Percentiles rank a stretch among this genome's conserved stretches.
Conservation (phyloP, 1,139 yeast genomes). For the Saccharomyces pastorianus region DNA sequence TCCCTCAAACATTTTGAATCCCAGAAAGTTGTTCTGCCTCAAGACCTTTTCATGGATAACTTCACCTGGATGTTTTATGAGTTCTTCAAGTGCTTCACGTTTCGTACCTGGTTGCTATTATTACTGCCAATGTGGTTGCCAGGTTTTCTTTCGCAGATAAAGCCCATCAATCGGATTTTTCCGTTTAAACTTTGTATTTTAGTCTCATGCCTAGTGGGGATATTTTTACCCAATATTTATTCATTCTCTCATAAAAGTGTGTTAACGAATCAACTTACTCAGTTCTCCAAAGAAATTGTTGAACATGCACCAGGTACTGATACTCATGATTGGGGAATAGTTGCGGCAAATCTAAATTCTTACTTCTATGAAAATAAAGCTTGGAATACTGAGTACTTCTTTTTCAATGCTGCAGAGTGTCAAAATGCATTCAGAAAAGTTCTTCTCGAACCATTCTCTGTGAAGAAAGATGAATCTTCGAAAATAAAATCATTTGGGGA, state of each 20-base stretch:
- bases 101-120: neutral
- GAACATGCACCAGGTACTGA: neutral
- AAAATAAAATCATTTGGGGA: neutral
- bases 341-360: neutral
- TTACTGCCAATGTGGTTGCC: neutral
- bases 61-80: neutral
- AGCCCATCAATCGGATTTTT: neutral
- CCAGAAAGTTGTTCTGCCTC: neutral
- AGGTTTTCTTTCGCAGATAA: neutral
- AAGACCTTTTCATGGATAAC: neutral
- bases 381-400: neutral
- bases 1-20: neutral
- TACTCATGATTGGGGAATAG: neutral
- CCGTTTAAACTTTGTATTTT: neutral
- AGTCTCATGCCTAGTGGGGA: too few species aligned
- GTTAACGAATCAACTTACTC: neutral
- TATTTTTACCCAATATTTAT: neutral
- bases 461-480: neutral
- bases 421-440: neutral
- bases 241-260: neutral
- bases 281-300: neutral
- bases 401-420: neutral
- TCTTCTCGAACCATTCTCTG: neutral
- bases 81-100: neutral
- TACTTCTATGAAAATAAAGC: neutral